Base-by-base conservation (phyloP, 2,329 filamentous ascomycete species). In the Cercospora citrullina region DNA sequence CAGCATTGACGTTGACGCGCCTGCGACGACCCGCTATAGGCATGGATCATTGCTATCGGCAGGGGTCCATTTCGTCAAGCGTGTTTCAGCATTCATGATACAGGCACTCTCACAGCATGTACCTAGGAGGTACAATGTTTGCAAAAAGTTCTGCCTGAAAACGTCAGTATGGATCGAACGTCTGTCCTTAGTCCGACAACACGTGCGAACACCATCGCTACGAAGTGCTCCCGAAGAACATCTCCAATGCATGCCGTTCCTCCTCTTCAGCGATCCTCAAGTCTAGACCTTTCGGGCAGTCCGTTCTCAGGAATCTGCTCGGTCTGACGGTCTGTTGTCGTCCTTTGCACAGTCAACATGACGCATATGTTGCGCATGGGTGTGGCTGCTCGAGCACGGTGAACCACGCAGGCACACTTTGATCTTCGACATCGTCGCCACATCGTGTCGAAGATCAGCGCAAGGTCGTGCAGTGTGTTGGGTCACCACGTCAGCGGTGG, bases 71-170 rank as follows among this genome's bases (percentile, higher is more conserved):
- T 64, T 28, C 45, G 60, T 36, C 66, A 66, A 64, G 68, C 66
- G 62, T 64, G 68, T 69, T 71, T 71, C 69, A 71, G 63, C 42
- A 62, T 51, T 42, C 60, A 51, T 68, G 66, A 68, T 69, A 70
- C 70, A 68, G 66, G 66, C 45, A 66, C 68, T 59, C 55, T 68
- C 23, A 63, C 65, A 61, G 65, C 66, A 66, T 60, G 55, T 67
- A 63, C 69, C 67, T 67, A 64, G 61, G 16, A 67, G 51, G n/a
- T 30, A 55, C 58, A 30, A 53, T 53, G 57, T 61, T 65, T 48
- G 42, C 64, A 61, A 60, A 61, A 60, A 55, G 31, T 65, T 65
- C 64, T 65, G 64, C 64, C 64, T 65, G 64, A 61, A 60, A 45
- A 55, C 48, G 64, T 36, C 51, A 36, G 53, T 60, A 33, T 53